These are phyloP conservation scores for Beta macrorhiza DNA, from an alignment of 179 eudicot species.

Conservation along the genomic window DNA sequence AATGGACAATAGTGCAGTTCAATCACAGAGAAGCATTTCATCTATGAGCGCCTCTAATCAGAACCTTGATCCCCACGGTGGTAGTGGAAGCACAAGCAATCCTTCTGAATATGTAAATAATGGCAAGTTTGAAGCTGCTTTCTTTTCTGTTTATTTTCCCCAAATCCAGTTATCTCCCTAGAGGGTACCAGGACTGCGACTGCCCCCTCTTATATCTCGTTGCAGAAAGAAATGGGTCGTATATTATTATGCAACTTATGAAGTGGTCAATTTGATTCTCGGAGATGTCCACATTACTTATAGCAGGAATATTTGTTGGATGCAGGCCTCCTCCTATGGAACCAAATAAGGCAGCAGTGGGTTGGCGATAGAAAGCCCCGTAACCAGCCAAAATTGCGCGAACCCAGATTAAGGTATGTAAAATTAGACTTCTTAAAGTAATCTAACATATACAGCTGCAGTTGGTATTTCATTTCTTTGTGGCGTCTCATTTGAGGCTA, in stretches of 20 bases:
- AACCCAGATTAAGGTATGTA: slow-evolving; percentile 60
- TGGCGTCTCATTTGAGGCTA: neutral
- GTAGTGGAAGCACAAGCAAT: slow-evolving; percentile 60
- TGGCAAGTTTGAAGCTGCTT: slow-evolving; percentile 46
- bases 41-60: slow-evolving; percentile 74
- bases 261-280: neutral
- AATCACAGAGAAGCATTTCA: slow-evolving; percentile 80
- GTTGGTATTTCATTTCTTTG: neutral
- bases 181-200: neutral
- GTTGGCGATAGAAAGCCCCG: slow-evolving; percentile 50
- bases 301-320: slow-evolving; percentile 13
- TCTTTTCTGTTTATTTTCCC: slow-evolving; percentile 4
- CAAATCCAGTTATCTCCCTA: neutral
- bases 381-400: slow-evolving; percentile 42
- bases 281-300: slow-evolving; percentile 3
- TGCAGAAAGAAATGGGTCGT: neutral
- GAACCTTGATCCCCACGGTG: slow-evolving; percentile 47
- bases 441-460: neutral
- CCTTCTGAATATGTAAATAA: slow-evolving; percentile 77
- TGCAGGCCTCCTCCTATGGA: slow-evolving; percentile 86
- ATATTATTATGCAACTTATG: neutral
- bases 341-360: slow-evolving; percentile 83
- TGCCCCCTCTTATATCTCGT: neutral
- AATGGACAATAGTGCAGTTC: slow-evolving; percentile 76
- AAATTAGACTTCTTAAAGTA: neutral